phyloP scores from a whole-genome alignment of 495 filamentous ascomycete genomes.

The Talaromyces thailandensis region DNA sequence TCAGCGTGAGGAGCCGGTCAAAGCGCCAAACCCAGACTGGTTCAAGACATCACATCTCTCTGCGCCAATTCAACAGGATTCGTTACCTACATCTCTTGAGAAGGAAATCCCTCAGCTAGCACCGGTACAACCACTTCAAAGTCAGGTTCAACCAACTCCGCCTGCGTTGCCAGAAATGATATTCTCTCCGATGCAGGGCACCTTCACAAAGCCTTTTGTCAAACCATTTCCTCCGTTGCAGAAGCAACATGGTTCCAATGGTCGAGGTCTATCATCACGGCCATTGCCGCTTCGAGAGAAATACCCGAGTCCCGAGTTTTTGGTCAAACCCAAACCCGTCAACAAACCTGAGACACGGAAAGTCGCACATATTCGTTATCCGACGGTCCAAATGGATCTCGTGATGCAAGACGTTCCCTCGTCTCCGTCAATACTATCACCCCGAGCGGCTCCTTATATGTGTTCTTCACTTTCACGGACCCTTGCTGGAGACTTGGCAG shows the following conservation, averaged over 20 bases:
- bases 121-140: neutral
- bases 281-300: conserved; percentile 35
- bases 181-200: conserved; percentile 13
- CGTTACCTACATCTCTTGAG: neutral
- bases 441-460: conserved; percentile 39
- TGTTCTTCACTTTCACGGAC: conserved; percentile 26
- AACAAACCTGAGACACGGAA: conserved; percentile 9
- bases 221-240: neutral
- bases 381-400: conserved; percentile 23
- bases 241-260: conserved; percentile 11
- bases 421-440: conserved; percentile 35
- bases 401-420: conserved; percentile 29
- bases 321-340: conserved; percentile 6
- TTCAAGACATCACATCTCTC: conserved; percentile 26
- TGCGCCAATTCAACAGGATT: conserved; percentile 8
- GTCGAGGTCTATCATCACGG: conserved; percentile 31
- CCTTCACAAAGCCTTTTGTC: neutral
- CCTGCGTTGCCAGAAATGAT: neutral
- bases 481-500: conserved; percentile 24
- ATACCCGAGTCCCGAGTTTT: conserved; percentile 21
- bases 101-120: neutral
- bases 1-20: conserved; percentile 34
- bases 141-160: neutral
- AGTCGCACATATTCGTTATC: conserved; percentile 11
- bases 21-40: conserved; percentile 27